Evolutionary conservation across 129 eudicot species (phyloP).

Genomic region (Ambrosia artemisiifolia): DNA sequence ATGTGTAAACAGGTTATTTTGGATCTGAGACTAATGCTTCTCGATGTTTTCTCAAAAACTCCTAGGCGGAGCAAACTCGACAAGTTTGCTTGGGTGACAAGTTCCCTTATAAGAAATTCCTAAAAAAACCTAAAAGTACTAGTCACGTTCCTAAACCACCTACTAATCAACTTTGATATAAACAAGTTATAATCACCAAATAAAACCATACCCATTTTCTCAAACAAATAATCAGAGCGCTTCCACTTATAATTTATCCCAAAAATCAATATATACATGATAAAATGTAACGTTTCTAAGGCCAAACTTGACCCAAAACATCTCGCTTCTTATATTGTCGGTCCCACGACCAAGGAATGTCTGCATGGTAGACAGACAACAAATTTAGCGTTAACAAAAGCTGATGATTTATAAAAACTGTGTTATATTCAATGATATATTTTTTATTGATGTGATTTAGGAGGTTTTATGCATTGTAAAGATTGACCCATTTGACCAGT

Average conservation of each 20-base stretch:
- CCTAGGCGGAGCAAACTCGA: too few species aligned
- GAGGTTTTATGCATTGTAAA: background rate
- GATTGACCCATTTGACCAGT: background rate
- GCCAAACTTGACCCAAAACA: conserved; percentile 91
- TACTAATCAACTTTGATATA: background rate
- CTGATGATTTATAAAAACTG: background rate
- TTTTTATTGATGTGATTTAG: background rate
- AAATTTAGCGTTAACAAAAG: conserved; percentile 6
- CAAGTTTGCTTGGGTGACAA: too few species aligned
- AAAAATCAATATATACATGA: background rate
- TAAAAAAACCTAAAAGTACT: too few species aligned
- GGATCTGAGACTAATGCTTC: too few species aligned
- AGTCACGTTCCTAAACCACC: too few species aligned
- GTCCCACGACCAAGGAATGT: conserved; percentile 99
- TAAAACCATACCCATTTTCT: background rate
- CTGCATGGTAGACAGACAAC: conserved; percentile 43
- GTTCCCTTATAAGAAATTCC: too few species aligned
- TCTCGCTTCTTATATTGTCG: conserved; percentile 64
- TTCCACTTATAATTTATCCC: background rate
- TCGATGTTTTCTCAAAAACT: too few species aligned
- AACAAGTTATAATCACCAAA: background rate
- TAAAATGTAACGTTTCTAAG: conserved; percentile 45
- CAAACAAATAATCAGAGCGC: background rate
- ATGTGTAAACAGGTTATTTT: too few species aligned
- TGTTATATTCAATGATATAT: background rate